phyloP scores from a whole-genome alignment of 352 stramenopile species.

The Peronospora destructor region DNA sequence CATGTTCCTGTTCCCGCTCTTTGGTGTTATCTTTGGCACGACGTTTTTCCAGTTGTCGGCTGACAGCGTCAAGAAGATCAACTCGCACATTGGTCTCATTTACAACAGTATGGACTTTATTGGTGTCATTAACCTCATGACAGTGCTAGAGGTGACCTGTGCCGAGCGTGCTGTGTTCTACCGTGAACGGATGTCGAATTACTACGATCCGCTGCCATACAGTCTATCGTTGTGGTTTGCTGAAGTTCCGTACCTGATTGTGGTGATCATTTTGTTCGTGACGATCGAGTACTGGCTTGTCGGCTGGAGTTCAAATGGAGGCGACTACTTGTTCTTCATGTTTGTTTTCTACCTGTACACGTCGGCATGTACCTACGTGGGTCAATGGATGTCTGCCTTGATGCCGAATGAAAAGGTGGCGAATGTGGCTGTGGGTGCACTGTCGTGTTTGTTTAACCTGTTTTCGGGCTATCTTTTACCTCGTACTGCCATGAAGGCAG shows the following conservation, averaged over 20 bases:
- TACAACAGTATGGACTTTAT: slow-evolving; percentile 74
- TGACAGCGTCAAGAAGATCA: slow-evolving; percentile 32
- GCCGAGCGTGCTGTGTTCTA: slow-evolving; percentile 50
- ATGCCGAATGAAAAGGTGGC: slow-evolving; percentile 72
- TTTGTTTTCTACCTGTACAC: slow-evolving; percentile 58
- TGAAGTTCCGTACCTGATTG: slow-evolving; percentile 54
- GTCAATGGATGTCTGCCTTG: slow-evolving; percentile 68
- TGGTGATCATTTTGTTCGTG: slow-evolving; percentile 45
- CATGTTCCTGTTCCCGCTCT: slow-evolving; percentile 51
- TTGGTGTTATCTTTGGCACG: slow-evolving; percentile 54
- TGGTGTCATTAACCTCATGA: slow-evolving; percentile 52
- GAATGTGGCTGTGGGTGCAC: slow-evolving; percentile 59
- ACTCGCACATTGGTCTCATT: slow-evolving; percentile 61
- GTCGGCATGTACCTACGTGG: slow-evolving; percentile 53
- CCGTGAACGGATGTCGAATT: slow-evolving; percentile 60
- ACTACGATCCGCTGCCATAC: slow-evolving; percentile 63
- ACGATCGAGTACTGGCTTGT: slow-evolving; percentile 64
- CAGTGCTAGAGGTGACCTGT: slow-evolving; percentile 41
- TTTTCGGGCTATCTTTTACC: slow-evolving; percentile 55
- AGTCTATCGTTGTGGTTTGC: slow-evolving; percentile 55
- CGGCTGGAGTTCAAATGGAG: slow-evolving; percentile 26
- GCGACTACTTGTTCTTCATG: slow-evolving; percentile 39
- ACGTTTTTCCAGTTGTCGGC: slow-evolving; percentile 49
- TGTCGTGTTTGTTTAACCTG: slow-evolving; percentile 65
- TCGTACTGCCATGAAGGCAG: slow-evolving; percentile 38